phyloP scores from a whole-genome alignment of 2,329 filamentous ascomycete species.

The Orbilia javanica region DNA sequence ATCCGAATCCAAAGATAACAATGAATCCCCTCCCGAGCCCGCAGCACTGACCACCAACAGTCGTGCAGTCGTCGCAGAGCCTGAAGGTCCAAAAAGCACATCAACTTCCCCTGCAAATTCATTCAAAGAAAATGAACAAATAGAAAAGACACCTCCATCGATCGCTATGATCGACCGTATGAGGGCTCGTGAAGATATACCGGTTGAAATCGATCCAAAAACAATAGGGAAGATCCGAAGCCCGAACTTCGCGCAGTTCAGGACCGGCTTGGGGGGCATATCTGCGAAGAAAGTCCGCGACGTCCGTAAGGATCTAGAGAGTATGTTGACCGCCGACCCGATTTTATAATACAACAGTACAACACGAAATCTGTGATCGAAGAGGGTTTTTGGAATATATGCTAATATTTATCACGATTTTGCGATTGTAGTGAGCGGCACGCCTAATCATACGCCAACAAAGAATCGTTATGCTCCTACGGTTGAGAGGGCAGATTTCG shows the following conservation, averaged over 20 bases:
- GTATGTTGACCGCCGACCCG: slow-evolving; percentile 23
- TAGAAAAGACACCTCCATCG: slow-evolving; percentile 12
- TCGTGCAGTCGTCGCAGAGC: background rate
- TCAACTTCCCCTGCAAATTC: background rate
- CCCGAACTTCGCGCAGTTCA: slow-evolving; percentile 42
- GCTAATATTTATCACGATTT: background rate
- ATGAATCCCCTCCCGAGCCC: background rate
- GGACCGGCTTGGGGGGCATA: slow-evolving; percentile 16
- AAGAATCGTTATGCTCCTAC: slow-evolving; percentile 2
- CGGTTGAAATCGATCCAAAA: slow-evolving; percentile 22
- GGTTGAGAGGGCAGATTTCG: slow-evolving; percentile 30
- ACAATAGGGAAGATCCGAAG: slow-evolving; percentile 44
- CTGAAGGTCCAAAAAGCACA: background rate
- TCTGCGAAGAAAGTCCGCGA: slow-evolving; percentile 23
- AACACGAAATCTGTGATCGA: slow-evolving; percentile 34
- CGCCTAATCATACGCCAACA: slow-evolving; percentile 16
- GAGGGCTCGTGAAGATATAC: slow-evolving; percentile 33
- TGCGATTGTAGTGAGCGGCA: slow-evolving; percentile 12
- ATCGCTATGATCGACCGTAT: slow-evolving; percentile 27
- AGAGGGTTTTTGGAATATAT: background rate
- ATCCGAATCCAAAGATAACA: background rate
- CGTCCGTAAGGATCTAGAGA: slow-evolving; percentile 25
- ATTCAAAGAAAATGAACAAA: slow-evolving; percentile 13
- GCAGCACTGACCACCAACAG: background rate
- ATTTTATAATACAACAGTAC: slow-evolving; percentile 45